Conservation (phyloP, 139 green algal genomes). For the Spirogloea muscicola region DNA sequence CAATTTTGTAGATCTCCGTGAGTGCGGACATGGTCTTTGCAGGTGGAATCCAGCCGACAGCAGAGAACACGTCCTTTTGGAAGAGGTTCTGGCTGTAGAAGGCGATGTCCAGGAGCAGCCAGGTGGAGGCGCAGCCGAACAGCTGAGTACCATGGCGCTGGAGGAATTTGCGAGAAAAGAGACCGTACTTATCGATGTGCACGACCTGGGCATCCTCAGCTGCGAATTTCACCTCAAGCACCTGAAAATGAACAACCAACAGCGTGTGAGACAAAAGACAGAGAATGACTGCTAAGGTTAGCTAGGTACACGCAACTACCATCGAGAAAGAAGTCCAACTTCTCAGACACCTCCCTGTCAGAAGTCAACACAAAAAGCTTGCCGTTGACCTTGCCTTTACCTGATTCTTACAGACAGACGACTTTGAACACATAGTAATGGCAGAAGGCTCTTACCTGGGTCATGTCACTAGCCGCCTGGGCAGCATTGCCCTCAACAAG, state of each 20-base stretch:
- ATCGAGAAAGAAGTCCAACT: too few relatives aligned
- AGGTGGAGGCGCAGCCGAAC: slow-evolving; percentile 34
- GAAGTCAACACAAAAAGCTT: too few relatives aligned
- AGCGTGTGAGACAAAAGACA: too few relatives aligned
- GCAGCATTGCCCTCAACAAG: slow-evolving; percentile 24
- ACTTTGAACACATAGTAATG: too few relatives aligned
- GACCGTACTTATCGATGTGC: too few relatives aligned
- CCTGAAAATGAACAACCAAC: too few relatives aligned
- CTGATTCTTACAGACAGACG: too few relatives aligned
- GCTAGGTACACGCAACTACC: too few relatives aligned
- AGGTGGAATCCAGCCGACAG: slow-evolving; percentile 32
- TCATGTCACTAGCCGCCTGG: slow-evolving; percentile 17
- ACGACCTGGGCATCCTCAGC: too few relatives aligned
- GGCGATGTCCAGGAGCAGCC: slow-evolving; percentile 55
- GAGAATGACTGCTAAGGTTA: too few relatives aligned
- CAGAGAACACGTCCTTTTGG: slow-evolving; percentile 43
- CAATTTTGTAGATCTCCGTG: slow-evolving; percentile 40
- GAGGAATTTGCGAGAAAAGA: slow-evolving; percentile 40
- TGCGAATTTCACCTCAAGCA: not conserved
- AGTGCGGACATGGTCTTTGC: slow-evolving; percentile 25
- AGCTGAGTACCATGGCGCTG: slow-evolving; percentile 26
- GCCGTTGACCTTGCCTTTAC: too few relatives aligned
- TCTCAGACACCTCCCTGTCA: too few relatives aligned
- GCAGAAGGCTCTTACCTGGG: slow-evolving; percentile 2
- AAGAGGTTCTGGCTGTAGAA: slow-evolving; percentile 58